Evolutionary conservation across 2,329 filamentous ascomycete species (phyloP), one percentile per base, ranked within the genome.

Genomic region (Penicillium sp.): DNA sequence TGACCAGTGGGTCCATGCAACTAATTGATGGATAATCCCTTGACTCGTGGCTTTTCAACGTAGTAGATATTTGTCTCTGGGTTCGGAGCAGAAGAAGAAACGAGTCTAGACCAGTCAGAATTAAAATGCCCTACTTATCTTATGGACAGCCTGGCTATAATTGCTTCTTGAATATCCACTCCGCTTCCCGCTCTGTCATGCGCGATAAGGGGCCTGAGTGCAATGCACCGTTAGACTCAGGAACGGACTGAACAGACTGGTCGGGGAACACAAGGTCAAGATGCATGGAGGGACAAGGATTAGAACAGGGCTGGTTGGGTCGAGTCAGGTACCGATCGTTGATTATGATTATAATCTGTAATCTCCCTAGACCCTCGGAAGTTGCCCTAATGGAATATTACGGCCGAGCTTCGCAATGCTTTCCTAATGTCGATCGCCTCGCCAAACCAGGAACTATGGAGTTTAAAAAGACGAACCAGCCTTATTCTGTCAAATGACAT

Each of bases 71-170:
- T 16, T 42, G 2, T 45, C 24, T 22, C 14, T 16, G 8, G 55
- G 51, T 53, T 64, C 62, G 60, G 63, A 59, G 62, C 42, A 57
- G 46, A 48, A 58, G 58, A 60, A 60, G 52, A 57, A 65, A 65
- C 31, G 49, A 64, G 62, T 52, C 59, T 65, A 67, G 65, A 62
- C 59, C 50, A 45, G 65, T 64, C 62, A 59, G 42, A 21, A 65
- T 66, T 52, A n/a, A 55, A 67, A 67, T 64, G 10, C 19, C 33
- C 22, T 27, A 26, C 24, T 1, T 50, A 29, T 53, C 53, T 50
- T 59, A 57, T 60, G 45, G 43, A 13, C 22, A 21, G 42, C 21
- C 22, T 55, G 45, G 29, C 21, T 39, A 58, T 61, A 50, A 52
- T 65, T 66, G 61, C 63, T 33, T 33, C 31, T 33, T 16, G 31